phyloP scores from a whole-genome alignment of 768 basidiomycete species.

The Rhizopogon rudus region DNA sequence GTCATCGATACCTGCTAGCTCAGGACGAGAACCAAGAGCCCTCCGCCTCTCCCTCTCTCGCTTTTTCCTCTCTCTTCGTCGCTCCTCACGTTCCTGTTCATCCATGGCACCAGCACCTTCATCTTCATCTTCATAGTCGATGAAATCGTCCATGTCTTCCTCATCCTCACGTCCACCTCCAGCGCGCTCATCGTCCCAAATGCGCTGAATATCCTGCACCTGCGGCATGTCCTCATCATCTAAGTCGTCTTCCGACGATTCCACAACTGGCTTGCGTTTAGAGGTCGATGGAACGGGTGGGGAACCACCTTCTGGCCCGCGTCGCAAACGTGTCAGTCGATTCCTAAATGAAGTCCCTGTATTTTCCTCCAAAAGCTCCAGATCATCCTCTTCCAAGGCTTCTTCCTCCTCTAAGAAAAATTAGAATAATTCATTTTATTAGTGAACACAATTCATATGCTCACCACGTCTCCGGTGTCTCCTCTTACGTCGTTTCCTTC shows the following conservation, averaged over 20 bases:
- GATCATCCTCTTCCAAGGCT: conserved; percentile 78
- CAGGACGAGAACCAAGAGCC: conserved; percentile 60
- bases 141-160: conserved; percentile 70
- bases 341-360: conserved; percentile 77
- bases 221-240: conserved; percentile 48
- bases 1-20: conserved; percentile 76
- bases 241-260: conserved; percentile 77
- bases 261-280: conserved; percentile 52
- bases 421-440: conserved; percentile 8
- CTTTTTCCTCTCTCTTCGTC: conserved; percentile 58
- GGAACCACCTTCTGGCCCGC: conserved; percentile 69
- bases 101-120: conserved; percentile 78
- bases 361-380: conserved; percentile 82
- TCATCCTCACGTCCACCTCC: conserved; percentile 45
- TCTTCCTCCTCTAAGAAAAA: conserved; percentile 49
- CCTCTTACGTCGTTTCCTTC: conserved; percentile 63
- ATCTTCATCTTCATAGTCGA: conserved; percentile 75
- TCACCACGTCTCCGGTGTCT: conserved; percentile 52
- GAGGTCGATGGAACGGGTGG: conserved; percentile 59
- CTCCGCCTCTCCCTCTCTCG: conserved; percentile 64
- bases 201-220: conserved; percentile 55
- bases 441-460: conserved; percentile 14
- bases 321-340: conserved; percentile 69
- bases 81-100: conserved; percentile 71
- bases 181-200: conserved; percentile 75